Evolutionary conservation across 2,329 filamentous ascomycete genomes (phyloP).

Genomic region (Claviceps sp.): DNA sequence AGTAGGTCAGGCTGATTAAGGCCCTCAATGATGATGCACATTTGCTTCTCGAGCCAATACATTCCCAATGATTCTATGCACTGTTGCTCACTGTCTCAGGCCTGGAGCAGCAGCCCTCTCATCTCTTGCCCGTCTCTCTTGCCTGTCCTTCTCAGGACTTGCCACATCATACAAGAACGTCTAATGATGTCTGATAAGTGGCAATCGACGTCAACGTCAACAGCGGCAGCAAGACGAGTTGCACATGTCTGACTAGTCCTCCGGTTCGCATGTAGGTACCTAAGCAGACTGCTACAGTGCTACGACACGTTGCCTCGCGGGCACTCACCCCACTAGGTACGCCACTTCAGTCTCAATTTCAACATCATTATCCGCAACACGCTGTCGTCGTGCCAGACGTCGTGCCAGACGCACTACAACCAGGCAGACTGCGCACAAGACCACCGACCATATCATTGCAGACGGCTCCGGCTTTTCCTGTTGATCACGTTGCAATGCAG

Average conservation of each 20-base stretch:
- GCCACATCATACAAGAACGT: no score
- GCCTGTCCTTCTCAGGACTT: no score
- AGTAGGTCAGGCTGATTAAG: no score
- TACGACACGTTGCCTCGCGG: constrained; percentile 30
- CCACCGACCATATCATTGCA: constrained; percentile 25
- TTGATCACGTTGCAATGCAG: constrained; percentile 30
- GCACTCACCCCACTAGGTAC: constrained; percentile 21
- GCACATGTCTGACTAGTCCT: constrained; percentile 34
- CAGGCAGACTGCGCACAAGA: constrained; percentile 31
- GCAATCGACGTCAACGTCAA: constrained; percentile 3
- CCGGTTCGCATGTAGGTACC: constrained; percentile 26
- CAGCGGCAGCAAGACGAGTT: constrained; percentile 34
- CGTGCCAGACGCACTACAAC: constrained; percentile 47
- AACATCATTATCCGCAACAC: constrained; percentile 19
- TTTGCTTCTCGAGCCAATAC: no score
- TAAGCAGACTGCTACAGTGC: constrained; percentile 29
- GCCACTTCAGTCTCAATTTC: constrained; percentile 9
- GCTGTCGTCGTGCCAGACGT: constrained; percentile 19
- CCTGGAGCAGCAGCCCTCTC: no score
- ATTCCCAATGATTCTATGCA: no score
- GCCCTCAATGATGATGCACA: no score
- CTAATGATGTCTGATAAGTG: no score
- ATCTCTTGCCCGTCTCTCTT: no score
- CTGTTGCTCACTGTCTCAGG: no score
- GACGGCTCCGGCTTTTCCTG: constrained; percentile 32